Evolutionary conservation across 306 rosid genomes (phyloP), one percentile per base, ranked within the genome.

Genomic region (Canavalia gladiata): DNA sequence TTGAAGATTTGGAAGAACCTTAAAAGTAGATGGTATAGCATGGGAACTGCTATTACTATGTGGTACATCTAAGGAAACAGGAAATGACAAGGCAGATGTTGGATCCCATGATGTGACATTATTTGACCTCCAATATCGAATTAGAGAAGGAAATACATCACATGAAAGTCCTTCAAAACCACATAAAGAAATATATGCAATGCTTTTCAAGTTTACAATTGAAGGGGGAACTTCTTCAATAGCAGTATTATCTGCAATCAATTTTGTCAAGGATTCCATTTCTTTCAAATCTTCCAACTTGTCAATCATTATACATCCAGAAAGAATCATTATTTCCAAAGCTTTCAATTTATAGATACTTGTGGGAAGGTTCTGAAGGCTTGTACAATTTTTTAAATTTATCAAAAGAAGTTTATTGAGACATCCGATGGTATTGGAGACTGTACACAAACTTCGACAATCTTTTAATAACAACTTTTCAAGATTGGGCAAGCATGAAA

Each of bases 401-500:
- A 55, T 55, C 6, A 55, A 2, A 55, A 5, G 30, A 55, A 55
- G 8, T 18, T 55, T 55, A 18, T 25, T 55, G 8, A 55, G 31
- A 55, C 1, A 4, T 25, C 31, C 60, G 18, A 55, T 55, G 31
- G 31, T 18, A 1, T 55, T 30, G 31, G 60, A 55, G 25, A 55
- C 31, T 1, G 18, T 3, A 9, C 3, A 18, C 31, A 55, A 6
- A 7, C 8, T 55, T 55, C 31, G 31, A 55, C 60, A 55, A 55
- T 55, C 60, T 18, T 4, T 55, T 3, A 55, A 81, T 35, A 72
- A n/a, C 9, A 87, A 68, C 41, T 60, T 67, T 62, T 72, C 64
- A 29, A 87, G 84, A 54, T 80, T 84, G 0, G 86, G 90, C 18
- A 87, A 8, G 1, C 37, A 49, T 6, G 82, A 81, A 13, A 84